These are phyloP conservation scores for Xylariaceae sp. DNA, from an alignment of 2,329 filamentous ascomycete genomes.

Conservation along the genomic window DNA sequence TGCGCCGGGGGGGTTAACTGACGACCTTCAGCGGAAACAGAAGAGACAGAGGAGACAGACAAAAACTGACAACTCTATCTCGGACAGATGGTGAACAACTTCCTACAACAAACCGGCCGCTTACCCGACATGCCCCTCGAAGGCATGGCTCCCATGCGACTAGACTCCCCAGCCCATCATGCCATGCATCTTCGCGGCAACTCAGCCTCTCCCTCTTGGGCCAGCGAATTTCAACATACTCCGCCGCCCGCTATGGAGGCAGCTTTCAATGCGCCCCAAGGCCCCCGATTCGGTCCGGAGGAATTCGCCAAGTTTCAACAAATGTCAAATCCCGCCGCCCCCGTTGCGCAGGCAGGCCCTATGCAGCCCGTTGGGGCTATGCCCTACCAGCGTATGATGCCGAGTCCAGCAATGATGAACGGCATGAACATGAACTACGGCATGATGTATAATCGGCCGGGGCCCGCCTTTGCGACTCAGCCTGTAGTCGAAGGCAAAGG, in stretches of 20 bases:
- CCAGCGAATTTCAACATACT: conserved; percentile 43
- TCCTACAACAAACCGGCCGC: conserved; percentile 71
- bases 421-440: conserved; percentile 47
- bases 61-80: conserved; percentile 25
- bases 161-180: conserved; percentile 44
- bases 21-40: background rate
- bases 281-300: conserved; percentile 65
- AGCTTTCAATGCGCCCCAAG: conserved; percentile 55
- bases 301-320: conserved; percentile 88
- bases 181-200: conserved; percentile 46
- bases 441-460: conserved; percentile 43
- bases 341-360: conserved; percentile 49
- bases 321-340: conserved; percentile 50
- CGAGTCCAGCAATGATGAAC: conserved; percentile 46
- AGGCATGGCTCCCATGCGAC: conserved; percentile 38
- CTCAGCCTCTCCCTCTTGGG: conserved; percentile 50
- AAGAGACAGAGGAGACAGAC: background rate
- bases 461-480: conserved; percentile 2
- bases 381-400: conserved; percentile 55
- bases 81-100: conserved; percentile 81
- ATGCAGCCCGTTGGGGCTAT: conserved; percentile 53
- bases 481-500: conserved; percentile 48
- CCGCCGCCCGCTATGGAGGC: conserved; percentile 65
- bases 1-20: background rate
- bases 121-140: conserved; percentile 51